Conservation (phyloP, 306 rosid genomes). For the cucumber (Cucumis sativus) region DNA sequence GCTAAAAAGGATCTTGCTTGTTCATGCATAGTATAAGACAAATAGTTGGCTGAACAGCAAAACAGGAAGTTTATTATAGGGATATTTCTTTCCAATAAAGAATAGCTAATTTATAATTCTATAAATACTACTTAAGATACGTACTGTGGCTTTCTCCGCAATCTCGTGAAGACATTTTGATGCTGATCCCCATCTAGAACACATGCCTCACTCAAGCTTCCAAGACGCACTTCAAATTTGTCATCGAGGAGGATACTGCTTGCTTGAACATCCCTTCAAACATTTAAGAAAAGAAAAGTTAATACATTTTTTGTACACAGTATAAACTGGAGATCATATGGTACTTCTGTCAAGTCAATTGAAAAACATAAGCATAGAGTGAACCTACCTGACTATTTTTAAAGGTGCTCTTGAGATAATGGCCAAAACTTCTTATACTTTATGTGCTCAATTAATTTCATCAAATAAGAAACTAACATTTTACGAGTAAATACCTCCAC, state of each 20-base stretch:
- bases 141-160: constrained; percentile 69
- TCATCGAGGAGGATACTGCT: constrained; percentile 97
- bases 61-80: neutral
- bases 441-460: neutral
- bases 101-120: neutral
- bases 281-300: constrained; percentile 13
- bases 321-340: neutral
- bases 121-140: constrained; percentile 12
- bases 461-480: neutral
- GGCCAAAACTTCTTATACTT: neutral
- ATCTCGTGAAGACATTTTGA: constrained; percentile 49
- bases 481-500: neutral
- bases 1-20: neutral
- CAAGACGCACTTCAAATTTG: constrained; percentile 92
- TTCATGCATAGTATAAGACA: neutral
- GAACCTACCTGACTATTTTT: neutral
- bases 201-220: constrained; percentile 79
- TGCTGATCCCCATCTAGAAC: constrained; percentile 58
- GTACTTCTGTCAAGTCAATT: neutral
- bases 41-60: neutral
- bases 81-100: neutral
- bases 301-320: constrained; percentile 5
- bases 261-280: constrained; percentile 74
- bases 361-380: neutral
- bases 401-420: neutral